Conservation (phyloP, 352 stramenopile species). For the Globisporangium paroecandrum region DNA sequence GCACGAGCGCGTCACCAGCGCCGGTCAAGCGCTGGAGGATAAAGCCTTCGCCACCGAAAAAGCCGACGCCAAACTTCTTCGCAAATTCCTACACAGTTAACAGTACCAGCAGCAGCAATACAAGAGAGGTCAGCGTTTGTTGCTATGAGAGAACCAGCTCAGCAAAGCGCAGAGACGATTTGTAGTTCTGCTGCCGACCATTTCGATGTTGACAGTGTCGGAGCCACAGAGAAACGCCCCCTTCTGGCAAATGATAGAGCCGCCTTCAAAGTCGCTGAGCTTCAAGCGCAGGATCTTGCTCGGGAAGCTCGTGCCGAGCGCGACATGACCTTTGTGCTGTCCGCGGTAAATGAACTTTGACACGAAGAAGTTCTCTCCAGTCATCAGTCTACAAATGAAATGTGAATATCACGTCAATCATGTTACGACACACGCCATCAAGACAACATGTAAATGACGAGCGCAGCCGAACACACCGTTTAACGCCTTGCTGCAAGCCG, state of each 20-base stretch:
- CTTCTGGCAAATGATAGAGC: conserved; percentile 90
- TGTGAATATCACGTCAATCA: not conserved
- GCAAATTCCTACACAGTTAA: conserved; percentile 76
- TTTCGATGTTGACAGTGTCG: conserved; percentile 90
- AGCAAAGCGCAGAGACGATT: not conserved
- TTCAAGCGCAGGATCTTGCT: conserved; percentile 90
- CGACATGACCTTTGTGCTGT: conserved; percentile 70
- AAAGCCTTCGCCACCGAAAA: conserved; percentile 95
- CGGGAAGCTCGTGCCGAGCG: conserved; percentile 86
- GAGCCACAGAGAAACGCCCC: conserved; percentile 90
- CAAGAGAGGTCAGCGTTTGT: not conserved
- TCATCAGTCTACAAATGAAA: conserved; percentile 48
- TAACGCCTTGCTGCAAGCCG: conserved; percentile 84
- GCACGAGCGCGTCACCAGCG: conserved; percentile 88
- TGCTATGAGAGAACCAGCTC: not conserved
- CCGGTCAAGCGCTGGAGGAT: conserved; percentile 91
- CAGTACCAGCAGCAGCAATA: not conserved
- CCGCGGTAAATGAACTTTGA: conserved; percentile 70
- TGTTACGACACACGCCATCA: not conserved
- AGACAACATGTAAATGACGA: not conserved
- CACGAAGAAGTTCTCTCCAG: conserved; percentile 80
- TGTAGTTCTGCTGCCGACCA: conserved; percentile 36
- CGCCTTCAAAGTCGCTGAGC: conserved; percentile 82
- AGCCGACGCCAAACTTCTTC: conserved; percentile 86
- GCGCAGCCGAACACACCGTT: conserved; percentile 48